Evolutionary conservation across 805 yeast genomes (phyloP), one percentile per base, ranked within the genome.

Genomic region (Kodamaea lidongshanica): DNA sequence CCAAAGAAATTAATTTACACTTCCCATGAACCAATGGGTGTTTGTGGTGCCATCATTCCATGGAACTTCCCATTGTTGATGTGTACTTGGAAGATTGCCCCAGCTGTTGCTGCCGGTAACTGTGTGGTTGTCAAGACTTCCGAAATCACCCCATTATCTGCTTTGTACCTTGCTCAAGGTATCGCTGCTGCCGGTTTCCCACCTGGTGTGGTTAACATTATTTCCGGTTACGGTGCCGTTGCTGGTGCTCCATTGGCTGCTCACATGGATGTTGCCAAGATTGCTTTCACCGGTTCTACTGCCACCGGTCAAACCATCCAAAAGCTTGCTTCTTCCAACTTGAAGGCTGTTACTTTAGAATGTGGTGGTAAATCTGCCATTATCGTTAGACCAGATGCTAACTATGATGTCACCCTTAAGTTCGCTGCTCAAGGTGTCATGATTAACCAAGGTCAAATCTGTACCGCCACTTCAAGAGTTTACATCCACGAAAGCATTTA

Each of bases 31-130:
- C 80, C 85, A 5, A 51, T 63, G 29, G 79, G 79, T 11, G 81
- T 77, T 20, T 75, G 79, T 44, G 84, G 77, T 8, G 78, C 75
- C 51, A 74, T 77, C 42, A 74, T 78, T 34, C 85, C 85, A 19
- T 77, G 85, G 84, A 77, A 77, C 58, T 78, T 74, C 50, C 84
- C 85, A 9, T 44, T 65, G 38, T 61, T 69, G 18, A 79, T 80
- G 86, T 76, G 81, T 10, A 67, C 82, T 14, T 82, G 92, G 92
- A 81, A 82, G 55, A 63, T 82, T 48, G 85, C 82, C 16, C 89
- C 89, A 13, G 92, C 94, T 7, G 58, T 82, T 40, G 86, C 88
- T 23, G 79, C 84, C 31, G 92, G 92, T 32, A 81, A 83, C 56
- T 68, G 74, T 9, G 70, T 79, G 26, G 74, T 82, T 25, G 68